A percentile compares a stretch with the other conserved stretches of the same genome.
These are phyloP conservation scores for Acanthamoeba lenticulata DNA, from an alignment of 208 protist species.

Conservation along the genomic window DNA sequence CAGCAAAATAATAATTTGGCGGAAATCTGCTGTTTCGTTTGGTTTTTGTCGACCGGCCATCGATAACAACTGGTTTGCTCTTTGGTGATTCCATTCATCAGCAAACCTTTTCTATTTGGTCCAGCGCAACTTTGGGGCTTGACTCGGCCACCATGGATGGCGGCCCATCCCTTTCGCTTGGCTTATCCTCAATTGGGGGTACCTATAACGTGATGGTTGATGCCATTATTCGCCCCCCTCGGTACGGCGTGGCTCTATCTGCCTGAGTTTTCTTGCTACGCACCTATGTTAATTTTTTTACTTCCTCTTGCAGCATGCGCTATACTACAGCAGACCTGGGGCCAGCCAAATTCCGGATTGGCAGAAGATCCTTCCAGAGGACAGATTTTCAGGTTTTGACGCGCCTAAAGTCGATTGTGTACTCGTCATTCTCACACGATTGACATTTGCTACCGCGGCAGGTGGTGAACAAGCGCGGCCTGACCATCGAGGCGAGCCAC, in stretches of 20 bases:
- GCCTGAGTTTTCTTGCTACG: not conserved
- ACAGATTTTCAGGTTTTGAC: slow-evolving; percentile 14
- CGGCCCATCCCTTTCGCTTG: not conserved
- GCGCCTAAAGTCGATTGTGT: not conserved
- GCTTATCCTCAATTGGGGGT: not conserved
- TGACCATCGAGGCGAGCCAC: slow-evolving; percentile 10
- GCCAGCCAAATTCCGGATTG: slow-evolving; percentile 6
- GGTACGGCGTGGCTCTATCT: not conserved
- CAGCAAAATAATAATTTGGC: too few species aligned
- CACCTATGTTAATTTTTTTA: not conserved
- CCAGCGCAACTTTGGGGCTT: too few species aligned
- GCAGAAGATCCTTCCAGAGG: slow-evolving; percentile 4
- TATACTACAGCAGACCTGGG: not conserved
- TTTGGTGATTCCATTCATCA: too few species aligned
- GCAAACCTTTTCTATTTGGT: too few species aligned
- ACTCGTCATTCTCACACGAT: not conserved
- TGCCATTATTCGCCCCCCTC: slow-evolving; percentile 58
- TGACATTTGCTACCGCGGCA: not conserved
- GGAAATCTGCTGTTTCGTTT: too few species aligned
- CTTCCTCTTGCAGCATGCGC: not conserved
- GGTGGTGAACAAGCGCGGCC: slow-evolving; percentile 32
- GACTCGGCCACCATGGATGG: not conserved
- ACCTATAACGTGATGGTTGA: slow-evolving; percentile 57
- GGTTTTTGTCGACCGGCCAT: too few species aligned
- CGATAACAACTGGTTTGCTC: too few species aligned